These are phyloP conservation scores for Pistacia atlantica DNA, from an alignment of 345 rosid species.

Conservation along the genomic window DNA sequence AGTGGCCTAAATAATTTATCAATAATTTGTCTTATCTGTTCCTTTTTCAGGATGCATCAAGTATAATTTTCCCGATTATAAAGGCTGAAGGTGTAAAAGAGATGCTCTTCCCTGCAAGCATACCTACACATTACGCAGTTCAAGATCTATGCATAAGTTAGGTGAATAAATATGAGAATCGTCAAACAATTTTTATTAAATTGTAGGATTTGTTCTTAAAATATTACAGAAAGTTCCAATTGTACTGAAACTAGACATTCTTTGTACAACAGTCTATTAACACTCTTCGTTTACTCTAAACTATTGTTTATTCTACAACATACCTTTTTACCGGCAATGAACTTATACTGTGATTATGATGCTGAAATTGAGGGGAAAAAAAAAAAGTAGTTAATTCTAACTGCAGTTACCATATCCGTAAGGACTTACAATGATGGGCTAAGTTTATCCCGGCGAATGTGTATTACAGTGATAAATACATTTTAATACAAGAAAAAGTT, in stretches of 20 bases:
- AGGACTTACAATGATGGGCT: not conserved
- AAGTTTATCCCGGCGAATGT: not conserved
- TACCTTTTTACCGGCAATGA: not conserved
- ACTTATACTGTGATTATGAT: not conserved
- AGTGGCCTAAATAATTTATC: not conserved
- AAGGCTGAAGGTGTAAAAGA: slow-evolving; percentile 6
- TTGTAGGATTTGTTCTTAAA: too few species aligned
- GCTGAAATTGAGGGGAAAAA: not conserved
- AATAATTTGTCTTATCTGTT: not conserved
- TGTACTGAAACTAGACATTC: too few species aligned
- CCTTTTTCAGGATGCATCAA: not conserved
- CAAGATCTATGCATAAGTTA: too few species aligned
- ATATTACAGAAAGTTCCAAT: too few species aligned
- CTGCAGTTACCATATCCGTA: not conserved
- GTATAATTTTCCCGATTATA: not conserved
- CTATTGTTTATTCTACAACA: too few species aligned
- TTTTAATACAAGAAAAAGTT: too few species aligned
- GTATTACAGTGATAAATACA: too few species aligned
- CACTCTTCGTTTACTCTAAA: too few species aligned
- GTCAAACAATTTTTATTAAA: too few species aligned
- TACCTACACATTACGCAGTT: slow-evolving; percentile 1
- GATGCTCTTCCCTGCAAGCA: slow-evolving; percentile 1
- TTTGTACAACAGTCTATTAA: too few species aligned
- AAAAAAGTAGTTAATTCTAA: not conserved
- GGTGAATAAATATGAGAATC: too few species aligned